These are phyloP conservation scores for Rehmannia glutinosa DNA, from an alignment of 257 asterid genomes.

Conservation along the genomic window DNA sequence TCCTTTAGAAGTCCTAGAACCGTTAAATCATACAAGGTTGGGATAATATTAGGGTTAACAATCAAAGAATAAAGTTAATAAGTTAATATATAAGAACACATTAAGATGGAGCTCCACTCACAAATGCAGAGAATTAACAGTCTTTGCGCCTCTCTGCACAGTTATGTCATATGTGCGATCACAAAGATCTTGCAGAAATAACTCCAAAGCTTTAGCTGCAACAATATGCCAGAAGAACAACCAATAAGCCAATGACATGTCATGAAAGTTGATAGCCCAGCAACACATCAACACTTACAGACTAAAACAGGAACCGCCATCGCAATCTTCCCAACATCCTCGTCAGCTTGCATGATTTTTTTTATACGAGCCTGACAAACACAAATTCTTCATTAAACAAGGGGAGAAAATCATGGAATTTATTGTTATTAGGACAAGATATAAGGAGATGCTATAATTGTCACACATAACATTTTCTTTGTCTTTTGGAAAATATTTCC, in stretches of 20 bases:
- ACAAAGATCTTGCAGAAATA: constrained; percentile 97
- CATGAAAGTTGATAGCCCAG: background rate
- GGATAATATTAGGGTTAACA: background rate
- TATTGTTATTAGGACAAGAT: background rate
- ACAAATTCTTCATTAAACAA: constrained; percentile 10
- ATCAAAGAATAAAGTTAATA: background rate
- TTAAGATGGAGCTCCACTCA: constrained; percentile 37
- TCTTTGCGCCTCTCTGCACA: constrained; percentile 90
- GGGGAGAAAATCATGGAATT: background rate
- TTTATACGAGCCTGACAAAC: constrained; percentile 72
- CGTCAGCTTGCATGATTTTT: constrained; percentile 97
- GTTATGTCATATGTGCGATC: constrained; percentile 96
- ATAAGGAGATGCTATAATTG: constrained; percentile 1
- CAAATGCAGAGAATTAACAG: constrained; percentile 88
- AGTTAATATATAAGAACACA: constrained; percentile 2
- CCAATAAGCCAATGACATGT: constrained; percentile 1
- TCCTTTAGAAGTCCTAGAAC: background rate
- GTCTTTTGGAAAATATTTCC: background rate
- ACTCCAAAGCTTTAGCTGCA: constrained; percentile 96
- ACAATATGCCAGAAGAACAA: constrained; percentile 15
- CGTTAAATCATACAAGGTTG: background rate
- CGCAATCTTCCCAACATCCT: constrained; percentile 97
- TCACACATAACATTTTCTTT: background rate
- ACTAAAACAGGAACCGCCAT: constrained; percentile 96
- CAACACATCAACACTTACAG: constrained; percentile 44